Evolutionary conservation across 2,329 filamentous ascomycete genomes (phyloP).

Genomic region (Tolypocladium paradoxum): DNA sequence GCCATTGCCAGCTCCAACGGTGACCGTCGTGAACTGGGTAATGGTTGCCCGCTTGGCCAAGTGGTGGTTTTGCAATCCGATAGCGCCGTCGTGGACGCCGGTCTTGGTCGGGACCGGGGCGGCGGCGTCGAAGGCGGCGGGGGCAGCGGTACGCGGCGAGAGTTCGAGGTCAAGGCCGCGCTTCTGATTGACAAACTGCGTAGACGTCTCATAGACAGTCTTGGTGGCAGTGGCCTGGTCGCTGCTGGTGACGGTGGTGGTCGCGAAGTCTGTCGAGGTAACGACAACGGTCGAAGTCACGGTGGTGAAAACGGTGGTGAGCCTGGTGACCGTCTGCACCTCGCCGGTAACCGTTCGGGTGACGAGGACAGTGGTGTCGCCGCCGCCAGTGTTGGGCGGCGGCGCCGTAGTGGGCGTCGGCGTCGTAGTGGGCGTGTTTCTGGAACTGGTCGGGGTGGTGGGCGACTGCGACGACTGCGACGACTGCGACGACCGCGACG

Average conservation of each 20-base stretch:
- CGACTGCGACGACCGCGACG: not conserved
- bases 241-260: slow-evolving; percentile 24
- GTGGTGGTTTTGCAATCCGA: slow-evolving; percentile 7
- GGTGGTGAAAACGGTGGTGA: slow-evolving; percentile 18
- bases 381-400: not conserved
- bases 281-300: slow-evolving; percentile 21
- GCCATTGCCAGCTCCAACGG: slow-evolving; percentile 10
- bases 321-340: slow-evolving; percentile 15
- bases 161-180: slow-evolving; percentile 14
- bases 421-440: not conserved
- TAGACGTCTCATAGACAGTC: slow-evolving; percentile 23
- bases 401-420: not conserved
- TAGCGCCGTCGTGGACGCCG: slow-evolving; percentile 8
- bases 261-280: slow-evolving; percentile 23
- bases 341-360: slow-evolving; percentile 20
- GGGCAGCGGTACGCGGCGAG: slow-evolving; percentile 14
- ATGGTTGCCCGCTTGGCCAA: slow-evolving; percentile 24
- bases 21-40: slow-evolving; percentile 21
- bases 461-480: not conserved
- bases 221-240: slow-evolving; percentile 24
- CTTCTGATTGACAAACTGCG: slow-evolving; percentile 21
- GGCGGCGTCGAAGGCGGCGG: slow-evolving; percentile 8
- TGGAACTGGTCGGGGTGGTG: not conserved
- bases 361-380: slow-evolving; percentile 12
- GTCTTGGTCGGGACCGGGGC: slow-evolving; percentile 7